Evolutionary conservation across 2,329 filamentous ascomycete species (phyloP), one percentile per base, ranked within the genome.

Genomic region (Epichloe uncinata): DNA sequence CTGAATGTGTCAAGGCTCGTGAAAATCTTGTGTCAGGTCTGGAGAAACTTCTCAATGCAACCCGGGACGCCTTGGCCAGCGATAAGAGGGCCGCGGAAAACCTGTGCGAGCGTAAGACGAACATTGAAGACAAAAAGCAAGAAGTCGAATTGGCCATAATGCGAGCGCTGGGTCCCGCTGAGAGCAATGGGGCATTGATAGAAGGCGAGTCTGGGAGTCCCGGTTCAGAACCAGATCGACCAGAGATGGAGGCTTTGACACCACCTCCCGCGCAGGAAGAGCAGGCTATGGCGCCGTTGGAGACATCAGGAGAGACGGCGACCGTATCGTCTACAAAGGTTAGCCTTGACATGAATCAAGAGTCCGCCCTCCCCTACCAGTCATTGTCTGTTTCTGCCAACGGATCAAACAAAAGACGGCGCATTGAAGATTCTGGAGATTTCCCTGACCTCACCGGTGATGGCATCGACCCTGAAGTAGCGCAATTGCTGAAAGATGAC

Each of bases 121-220:
- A 82, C 50, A 87, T 89, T 15, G 90, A 96, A 58, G 71, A 74
- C 16, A 90, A 87, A 68, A 95, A 94, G 66, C 81, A 83, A 48
- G 85, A 93, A 44, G 89, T 98, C 7, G 93, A 98, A 66, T 81
- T 91, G 56, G 84, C 81, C 45, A 97, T 98, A 57, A 88, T 98
- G 77, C 81, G 85, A 47, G 87, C 87, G 8, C 75, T 95, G 20
- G 80, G 81, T 13, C 77, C 79, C 1, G 76, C 81, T 8, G 74
- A 78, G 51, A 69, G 71, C 18, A 68, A 71, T 44, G 66, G 67
- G 8, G 71, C 78, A 9, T 68, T 73, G 3, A 70, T 73, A 3
- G 69, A 71, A 8, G 66, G 72, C 45, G 61, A 72, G 36, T 66
- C 65, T n/a, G 68, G 66, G 37, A 74, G 67, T 53, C 70, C 71